These are phyloP conservation scores for Anthracocystis walkeri DNA, from an alignment of 1,284 basidiomycete species.

Conservation along the genomic window DNA sequence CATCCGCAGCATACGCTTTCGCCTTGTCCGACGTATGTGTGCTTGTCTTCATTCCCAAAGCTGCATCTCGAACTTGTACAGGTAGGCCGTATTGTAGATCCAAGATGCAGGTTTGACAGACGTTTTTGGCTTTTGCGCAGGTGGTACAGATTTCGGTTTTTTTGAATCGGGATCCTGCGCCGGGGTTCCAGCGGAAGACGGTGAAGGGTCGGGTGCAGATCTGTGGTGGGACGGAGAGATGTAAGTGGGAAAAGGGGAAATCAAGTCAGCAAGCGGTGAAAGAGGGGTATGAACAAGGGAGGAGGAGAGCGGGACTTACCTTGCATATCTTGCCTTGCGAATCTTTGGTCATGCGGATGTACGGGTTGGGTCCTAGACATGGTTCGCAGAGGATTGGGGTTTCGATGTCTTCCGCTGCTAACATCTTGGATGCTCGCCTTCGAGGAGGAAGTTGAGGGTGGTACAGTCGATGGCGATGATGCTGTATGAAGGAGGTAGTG, in stretches of 20 bases:
- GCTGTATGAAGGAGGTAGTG: background rate
- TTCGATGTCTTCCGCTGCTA: slow-evolving; percentile 78
- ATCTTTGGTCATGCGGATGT: slow-evolving; percentile 83
- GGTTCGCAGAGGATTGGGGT: slow-evolving; percentile 80
- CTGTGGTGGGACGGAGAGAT: background rate
- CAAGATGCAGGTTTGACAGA: slow-evolving; percentile 96
- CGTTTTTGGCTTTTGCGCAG: slow-evolving; percentile 98
- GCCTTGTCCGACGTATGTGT: slow-evolving; percentile 97
- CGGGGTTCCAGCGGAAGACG: slow-evolving; percentile 98
- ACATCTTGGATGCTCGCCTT: slow-evolving; percentile 2
- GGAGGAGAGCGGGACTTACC: background rate
- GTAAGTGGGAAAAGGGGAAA: background rate
- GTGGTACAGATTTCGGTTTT: slow-evolving; percentile 98
- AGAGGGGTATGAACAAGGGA: background rate
- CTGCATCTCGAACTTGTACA: slow-evolving; percentile 96
- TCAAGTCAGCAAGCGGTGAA: too few relatives aligned
- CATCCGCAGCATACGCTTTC: slow-evolving; percentile 83
- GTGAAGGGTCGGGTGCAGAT: slow-evolving; percentile 92
- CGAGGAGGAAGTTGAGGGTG: too few relatives aligned
- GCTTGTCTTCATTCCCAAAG: slow-evolving; percentile 84
- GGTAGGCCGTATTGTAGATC: slow-evolving; percentile 94
- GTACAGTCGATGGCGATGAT: background rate
- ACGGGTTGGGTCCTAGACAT: slow-evolving; percentile 71
- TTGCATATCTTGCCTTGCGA: slow-evolving; percentile 89
- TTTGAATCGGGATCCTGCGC: slow-evolving; percentile 90